These are phyloP conservation scores for Aspergillus unguis DNA, from an alignment of 2,329 filamentous ascomycete genomes.

Conservation along the genomic window DNA sequence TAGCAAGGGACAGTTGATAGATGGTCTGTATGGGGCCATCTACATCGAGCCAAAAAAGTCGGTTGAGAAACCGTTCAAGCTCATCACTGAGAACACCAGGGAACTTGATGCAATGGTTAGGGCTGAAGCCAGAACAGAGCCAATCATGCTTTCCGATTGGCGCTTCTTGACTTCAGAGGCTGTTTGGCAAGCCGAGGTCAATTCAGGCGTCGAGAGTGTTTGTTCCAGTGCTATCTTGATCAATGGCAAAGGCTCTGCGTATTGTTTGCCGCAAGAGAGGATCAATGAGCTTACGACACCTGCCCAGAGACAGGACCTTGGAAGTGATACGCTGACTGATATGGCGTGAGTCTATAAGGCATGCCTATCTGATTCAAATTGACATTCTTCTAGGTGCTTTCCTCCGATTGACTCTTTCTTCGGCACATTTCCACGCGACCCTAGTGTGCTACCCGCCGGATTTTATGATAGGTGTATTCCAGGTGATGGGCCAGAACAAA, in stretches of 20 bases:
- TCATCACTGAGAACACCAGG: constrained; percentile 31
- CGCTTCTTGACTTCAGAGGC: constrained; percentile 53
- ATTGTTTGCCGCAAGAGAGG: constrained; percentile 21
- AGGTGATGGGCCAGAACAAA: constrained; percentile 24
- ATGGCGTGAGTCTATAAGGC: constrained; percentile 21
- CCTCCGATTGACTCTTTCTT: constrained; percentile 19
- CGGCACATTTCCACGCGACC: constrained; percentile 20
- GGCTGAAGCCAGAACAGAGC: constrained; percentile 49
- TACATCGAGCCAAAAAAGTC: constrained; percentile 39
- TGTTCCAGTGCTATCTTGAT: constrained; percentile 62
- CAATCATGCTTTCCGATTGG: constrained; percentile 57
- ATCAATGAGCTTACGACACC: constrained; percentile 34
- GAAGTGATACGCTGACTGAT: constrained; percentile 25
- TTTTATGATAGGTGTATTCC: constrained; percentile 25
- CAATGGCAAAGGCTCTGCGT: constrained; percentile 53
- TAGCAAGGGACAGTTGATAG: constrained; percentile 54
- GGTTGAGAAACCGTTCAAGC: constrained; percentile 25
- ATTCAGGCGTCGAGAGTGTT: constrained; percentile 40
- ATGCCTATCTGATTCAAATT: not conserved
- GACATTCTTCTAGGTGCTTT: constrained; percentile 20
- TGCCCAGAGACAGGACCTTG: constrained; percentile 14
- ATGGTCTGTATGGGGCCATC: constrained; percentile 59
- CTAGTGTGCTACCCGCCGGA: constrained; percentile 16
- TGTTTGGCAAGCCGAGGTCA: constrained; percentile 31
- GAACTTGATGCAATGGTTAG: constrained; percentile 43